phyloP scores from a whole-genome alignment of 73 alveolate species.

The Paramecium sonneborni region DNA sequence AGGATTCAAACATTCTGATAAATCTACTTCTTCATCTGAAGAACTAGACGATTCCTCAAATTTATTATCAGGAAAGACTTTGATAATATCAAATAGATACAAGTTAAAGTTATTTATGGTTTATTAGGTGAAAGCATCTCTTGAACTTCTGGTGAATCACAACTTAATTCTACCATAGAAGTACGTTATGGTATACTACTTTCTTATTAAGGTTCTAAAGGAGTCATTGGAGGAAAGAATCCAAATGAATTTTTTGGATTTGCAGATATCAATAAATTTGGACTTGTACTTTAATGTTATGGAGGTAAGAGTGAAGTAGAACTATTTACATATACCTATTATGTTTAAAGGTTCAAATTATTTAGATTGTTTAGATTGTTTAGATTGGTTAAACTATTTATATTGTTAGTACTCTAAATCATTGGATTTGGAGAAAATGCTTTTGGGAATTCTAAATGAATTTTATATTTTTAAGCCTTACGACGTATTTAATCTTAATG shows the following conservation, averaged over 20 bases:
- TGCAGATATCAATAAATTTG: background rate
- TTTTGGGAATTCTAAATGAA: background rate
- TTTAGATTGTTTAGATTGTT: too few species aligned
- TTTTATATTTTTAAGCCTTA: background rate
- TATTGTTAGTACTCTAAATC: background rate
- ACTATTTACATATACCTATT: background rate
- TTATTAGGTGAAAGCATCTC: constrained; percentile 8
- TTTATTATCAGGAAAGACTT: constrained; percentile 37
- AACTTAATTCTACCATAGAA: constrained; percentile 11
- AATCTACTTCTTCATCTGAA: constrained; percentile 19
- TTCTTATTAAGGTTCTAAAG: background rate
- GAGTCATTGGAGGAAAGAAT: constrained; percentile 23
- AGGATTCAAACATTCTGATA: background rate
- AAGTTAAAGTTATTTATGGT: constrained; percentile 16
- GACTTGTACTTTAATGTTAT: background rate
- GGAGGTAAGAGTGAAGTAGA: background rate
- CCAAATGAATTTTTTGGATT: background rate
- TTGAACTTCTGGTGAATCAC: background rate
- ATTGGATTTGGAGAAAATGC: background rate
- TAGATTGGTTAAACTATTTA: too few species aligned
- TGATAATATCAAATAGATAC: background rate
- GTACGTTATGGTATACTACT: background rate
- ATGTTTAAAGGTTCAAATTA: background rate
- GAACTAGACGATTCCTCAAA: background rate
- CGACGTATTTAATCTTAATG: constrained; percentile 5